These are phyloP conservation scores for Gastrodia elata DNA, from an alignment of 106 monocot genomes.

Conservation along the genomic window DNA sequence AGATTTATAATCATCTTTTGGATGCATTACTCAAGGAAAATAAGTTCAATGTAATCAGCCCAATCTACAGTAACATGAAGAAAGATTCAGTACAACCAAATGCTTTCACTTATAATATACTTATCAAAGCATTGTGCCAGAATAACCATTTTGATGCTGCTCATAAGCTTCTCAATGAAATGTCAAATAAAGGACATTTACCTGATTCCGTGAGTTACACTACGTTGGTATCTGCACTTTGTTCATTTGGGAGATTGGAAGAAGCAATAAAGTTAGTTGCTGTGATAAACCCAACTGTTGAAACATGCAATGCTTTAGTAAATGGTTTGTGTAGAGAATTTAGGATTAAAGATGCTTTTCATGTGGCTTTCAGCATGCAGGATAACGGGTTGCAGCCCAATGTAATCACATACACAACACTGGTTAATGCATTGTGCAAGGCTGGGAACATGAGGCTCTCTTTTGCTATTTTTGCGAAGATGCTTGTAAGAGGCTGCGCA, in stretches of 20 bases:
- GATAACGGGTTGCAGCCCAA: slow-evolving; percentile 43
- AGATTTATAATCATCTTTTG: slow-evolving; percentile 75
- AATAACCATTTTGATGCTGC: slow-evolving; percentile 61
- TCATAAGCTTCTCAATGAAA: slow-evolving; percentile 52
- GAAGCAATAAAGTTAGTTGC: slow-evolving; percentile 50
- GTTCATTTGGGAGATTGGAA: slow-evolving; percentile 27
- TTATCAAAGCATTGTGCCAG: slow-evolving; percentile 71
- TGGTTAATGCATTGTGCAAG: slow-evolving; percentile 55
- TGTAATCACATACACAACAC: slow-evolving; percentile 69
- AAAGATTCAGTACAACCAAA: slow-evolving; percentile 63
- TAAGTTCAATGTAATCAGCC: slow-evolving; percentile 40
- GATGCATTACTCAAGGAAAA: slow-evolving; percentile 54
- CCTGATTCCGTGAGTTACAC: slow-evolving; percentile 75
- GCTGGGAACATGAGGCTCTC: slow-evolving; percentile 32
- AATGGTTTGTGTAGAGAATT: slow-evolving; percentile 40
- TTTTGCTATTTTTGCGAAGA: slow-evolving; percentile 46
- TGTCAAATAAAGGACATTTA: slow-evolving; percentile 46
- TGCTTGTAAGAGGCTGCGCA: slow-evolving; percentile 46
- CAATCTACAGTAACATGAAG: slow-evolving; percentile 71
- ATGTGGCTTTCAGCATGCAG: slow-evolving; percentile 44
- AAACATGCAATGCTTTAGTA: slow-evolving; percentile 69
- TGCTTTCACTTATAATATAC: slow-evolving; percentile 73
- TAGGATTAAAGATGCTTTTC: slow-evolving; percentile 37
- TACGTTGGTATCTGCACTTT: slow-evolving; percentile 55
- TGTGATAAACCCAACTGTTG: slow-evolving; percentile 11